phyloP scores from a whole-genome alignment of 345 rosid species.

The Raphanus raphanistrum region DNA sequence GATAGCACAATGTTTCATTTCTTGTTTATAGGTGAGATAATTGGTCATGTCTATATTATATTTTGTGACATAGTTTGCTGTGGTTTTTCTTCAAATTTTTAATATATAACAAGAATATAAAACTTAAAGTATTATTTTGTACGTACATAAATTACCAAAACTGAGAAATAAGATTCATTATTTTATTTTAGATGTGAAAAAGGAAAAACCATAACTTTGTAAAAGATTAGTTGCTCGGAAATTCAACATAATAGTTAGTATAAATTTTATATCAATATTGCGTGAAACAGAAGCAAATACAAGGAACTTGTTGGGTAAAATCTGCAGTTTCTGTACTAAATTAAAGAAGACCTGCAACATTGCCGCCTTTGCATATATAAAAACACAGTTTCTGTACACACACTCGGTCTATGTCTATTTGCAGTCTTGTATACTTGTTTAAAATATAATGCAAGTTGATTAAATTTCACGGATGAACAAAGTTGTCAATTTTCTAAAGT shows the following conservation, averaged over 20 bases:
- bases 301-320: conserved; percentile 40
- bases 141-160: background rate
- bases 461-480: background rate
- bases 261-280: background rate
- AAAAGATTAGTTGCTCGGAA: background rate
- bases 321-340: conserved; percentile 39
- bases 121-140: background rate
- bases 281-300: conserved; percentile 32
- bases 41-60: background rate
- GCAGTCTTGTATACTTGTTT: conserved; percentile 1
- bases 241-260: background rate
- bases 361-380: conserved; percentile 33
- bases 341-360: conserved; percentile 38
- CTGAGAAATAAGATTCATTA: background rate
- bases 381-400: conserved; percentile 1
- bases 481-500: background rate
- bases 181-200: background rate
- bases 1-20: background rate
- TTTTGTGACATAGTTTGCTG: background rate
- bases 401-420: background rate
- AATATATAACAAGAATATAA: background rate
- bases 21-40: background rate
- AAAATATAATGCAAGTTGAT: conserved; percentile 4
- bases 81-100: background rate
- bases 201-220: background rate